Evolutionary conservation across 2,329 filamentous ascomycete genomes (phyloP), one percentile per base, ranked within the genome.

Genomic region (Diplodia intermedia): DNA sequence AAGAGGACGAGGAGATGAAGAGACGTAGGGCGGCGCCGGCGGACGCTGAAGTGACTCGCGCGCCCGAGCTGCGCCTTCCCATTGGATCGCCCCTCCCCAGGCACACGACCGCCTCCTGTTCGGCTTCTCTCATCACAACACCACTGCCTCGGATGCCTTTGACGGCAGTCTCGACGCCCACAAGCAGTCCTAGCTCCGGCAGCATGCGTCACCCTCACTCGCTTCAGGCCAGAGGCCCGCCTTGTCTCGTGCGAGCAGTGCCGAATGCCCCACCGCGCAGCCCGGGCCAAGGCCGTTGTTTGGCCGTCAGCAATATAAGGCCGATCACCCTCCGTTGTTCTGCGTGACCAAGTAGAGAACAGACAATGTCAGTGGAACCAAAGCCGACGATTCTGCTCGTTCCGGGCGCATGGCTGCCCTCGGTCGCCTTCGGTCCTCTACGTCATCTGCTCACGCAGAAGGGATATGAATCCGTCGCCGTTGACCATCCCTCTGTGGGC

Each of bases 401-500:
- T 5, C 65, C 65, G 14, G 65, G 65, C 18, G 65, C 65, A 1
- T 67, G 65, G 65, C 65, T 53, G 40, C 65, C 65, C 2, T 67
- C 43, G 2, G 65, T 53, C 36, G 54, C 53, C 54, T 67, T 67
- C 31, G 54, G 18, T n/a, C 65, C 65, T 4, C 43, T 67, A 20
- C 43, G 65, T 33, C 50, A 26, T 11, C 23, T 52, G 29, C 47
- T 67, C 18, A 18, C 15, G 11, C 31, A 60, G 54, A 67, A 38
- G 40, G 65, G 65, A 43, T 67, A 67, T 31, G 40, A 50, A 20
- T 57, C 65, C 23, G 38, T 57, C 2, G 65, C 65, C 18, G 65
- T 67, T 20, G 65, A 67, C 54, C 65, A 67, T 52, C 65, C 65
- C 5, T 67, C 65, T 9, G 54, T 67, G 18, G 65, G 65, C 53